Conservation (phyloP, 108 stramenopile species). For the Seminavis robusta region DNA sequence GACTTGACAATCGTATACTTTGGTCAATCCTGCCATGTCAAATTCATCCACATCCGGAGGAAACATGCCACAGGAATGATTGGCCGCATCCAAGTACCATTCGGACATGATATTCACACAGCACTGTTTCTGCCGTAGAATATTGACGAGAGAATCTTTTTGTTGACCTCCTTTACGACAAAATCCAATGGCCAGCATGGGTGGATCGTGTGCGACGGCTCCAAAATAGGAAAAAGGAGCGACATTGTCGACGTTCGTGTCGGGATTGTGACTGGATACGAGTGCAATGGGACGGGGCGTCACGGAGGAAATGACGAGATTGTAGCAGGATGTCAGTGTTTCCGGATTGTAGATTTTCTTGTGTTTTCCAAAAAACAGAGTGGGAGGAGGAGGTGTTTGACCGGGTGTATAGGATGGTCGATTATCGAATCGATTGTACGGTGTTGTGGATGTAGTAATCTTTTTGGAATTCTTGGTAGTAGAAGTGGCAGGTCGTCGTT, state of each 20-base stretch:
- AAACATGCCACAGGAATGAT: slow-evolving; percentile 20
- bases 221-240: slow-evolving; percentile 31
- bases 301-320: slow-evolving; percentile 22
- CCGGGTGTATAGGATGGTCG: slow-evolving; percentile 17
- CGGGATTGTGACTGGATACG: background rate
- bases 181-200: slow-evolving; percentile 32
- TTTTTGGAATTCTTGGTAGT: too few relatives aligned
- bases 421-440: too few relatives aligned
- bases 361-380: slow-evolving; percentile 13
- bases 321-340: slow-evolving; percentile 17
- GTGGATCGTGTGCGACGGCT: slow-evolving; percentile 20
- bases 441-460: too few relatives aligned
- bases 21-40: slow-evolving; percentile 17
- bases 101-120: slow-evolving; percentile 21
- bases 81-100: slow-evolving; percentile 33
- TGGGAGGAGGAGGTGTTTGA: slow-evolving; percentile 5
- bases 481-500: too few relatives aligned
- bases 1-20: slow-evolving; percentile 6
- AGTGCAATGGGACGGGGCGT: slow-evolving; percentile 30
- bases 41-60: slow-evolving; percentile 15
- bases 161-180: slow-evolving; percentile 11
- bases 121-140: slow-evolving; percentile 11
- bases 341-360: slow-evolving; percentile 17
- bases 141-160: slow-evolving; percentile 25
- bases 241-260: slow-evolving; percentile 16